A percentile compares a stretch with the other conserved stretches of the same genome.
phyloP scores from a whole-genome alignment of 495 filamentous ascomycete species.

The Penicillium malachiteum region DNA sequence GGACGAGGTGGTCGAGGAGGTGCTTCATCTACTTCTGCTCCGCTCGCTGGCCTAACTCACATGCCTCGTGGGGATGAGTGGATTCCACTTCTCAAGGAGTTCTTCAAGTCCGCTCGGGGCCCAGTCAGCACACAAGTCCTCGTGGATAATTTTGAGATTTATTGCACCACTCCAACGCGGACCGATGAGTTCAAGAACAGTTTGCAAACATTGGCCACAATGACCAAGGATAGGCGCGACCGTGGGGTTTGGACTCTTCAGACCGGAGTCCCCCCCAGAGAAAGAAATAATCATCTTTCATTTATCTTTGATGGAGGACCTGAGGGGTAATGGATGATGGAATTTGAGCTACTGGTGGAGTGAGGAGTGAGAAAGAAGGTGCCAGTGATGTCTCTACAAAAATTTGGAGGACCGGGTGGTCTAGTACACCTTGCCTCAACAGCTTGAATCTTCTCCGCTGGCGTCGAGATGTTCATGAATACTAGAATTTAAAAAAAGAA shows the following conservation, averaged over 20 bases:
- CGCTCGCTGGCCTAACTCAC: constrained; percentile 12
- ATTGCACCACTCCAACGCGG: constrained; percentile 51
- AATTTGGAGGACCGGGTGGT: no score
- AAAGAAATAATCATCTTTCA: not conserved
- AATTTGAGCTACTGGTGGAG: no score
- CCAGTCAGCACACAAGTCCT: constrained; percentile 70
- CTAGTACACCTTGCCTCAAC: no score
- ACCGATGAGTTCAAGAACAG: constrained; percentile 64
- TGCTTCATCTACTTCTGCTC: constrained; percentile 49
- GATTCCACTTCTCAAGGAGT: constrained; percentile 70
- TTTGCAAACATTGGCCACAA: constrained; percentile 55
- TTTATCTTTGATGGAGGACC: no score
- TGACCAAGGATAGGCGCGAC: constrained; percentile 52
- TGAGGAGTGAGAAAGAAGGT: no score
- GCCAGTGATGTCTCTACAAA: no score
- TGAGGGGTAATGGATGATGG: no score
- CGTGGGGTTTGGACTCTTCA: constrained; percentile 62
- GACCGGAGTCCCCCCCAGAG: constrained; percentile 41
- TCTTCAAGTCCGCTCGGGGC: constrained; percentile 68
- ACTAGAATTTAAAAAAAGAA: no score
- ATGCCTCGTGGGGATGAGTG: constrained; percentile 54
- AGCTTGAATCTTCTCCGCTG: no score
- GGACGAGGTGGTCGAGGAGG: constrained; percentile 39
- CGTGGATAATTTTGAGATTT: constrained; percentile 76
- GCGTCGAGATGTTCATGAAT: no score